Evolutionary conservation across 2,329 filamentous ascomycete genomes (phyloP).

Genomic region (Colletotrichum cuscutae): DNA sequence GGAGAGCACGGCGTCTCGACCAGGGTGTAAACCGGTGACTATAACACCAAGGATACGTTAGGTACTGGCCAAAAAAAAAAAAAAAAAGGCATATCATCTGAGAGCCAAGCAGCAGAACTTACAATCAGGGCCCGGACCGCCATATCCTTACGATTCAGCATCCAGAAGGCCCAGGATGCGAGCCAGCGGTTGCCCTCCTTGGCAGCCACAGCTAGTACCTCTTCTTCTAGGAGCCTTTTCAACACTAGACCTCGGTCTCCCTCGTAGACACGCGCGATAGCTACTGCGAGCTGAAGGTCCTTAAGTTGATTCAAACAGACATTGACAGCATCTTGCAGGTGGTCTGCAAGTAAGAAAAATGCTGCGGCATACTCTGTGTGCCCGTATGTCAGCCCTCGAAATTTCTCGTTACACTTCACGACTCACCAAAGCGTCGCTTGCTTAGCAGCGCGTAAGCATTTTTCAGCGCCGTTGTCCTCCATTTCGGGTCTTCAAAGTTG

Average conservation of each 20-base stretch:
- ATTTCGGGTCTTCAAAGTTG: constrained; percentile 87
- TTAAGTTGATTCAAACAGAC: constrained; percentile 88
- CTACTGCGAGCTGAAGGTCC: constrained; percentile 90
- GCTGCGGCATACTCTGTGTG: constrained; percentile 88
- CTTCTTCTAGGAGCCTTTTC: constrained; percentile 79
- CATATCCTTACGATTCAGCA: constrained; percentile 83
- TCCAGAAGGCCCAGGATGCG: constrained; percentile 95
- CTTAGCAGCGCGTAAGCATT: constrained; percentile 97
- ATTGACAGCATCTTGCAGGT: constrained; percentile 84
- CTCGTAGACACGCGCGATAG: constrained; percentile 87
- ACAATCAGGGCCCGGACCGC: constrained; percentile 86
- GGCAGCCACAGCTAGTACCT: constrained; percentile 80
- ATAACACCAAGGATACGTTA: not conserved
- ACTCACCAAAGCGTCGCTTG: constrained; percentile 83
- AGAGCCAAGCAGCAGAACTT: constrained; percentile 46
- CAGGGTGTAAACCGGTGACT: constrained; percentile 83
- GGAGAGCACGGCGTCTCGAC: constrained; percentile 75
- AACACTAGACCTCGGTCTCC: constrained; percentile 83
- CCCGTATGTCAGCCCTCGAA: constrained; percentile 49
- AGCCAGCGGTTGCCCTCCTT: constrained; percentile 91
- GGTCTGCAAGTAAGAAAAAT: constrained; percentile 92
- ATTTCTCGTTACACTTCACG: not conserved
- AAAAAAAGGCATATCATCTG: not conserved
- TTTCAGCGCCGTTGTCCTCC: constrained; percentile 90
- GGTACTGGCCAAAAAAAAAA: not conserved